A percentile compares a stretch with the other conserved stretches of the same genome.
Evolutionary conservation across 768 basidiomycete genomes (phyloP).

Genomic region (Rhizopogon salebrosus): DNA sequence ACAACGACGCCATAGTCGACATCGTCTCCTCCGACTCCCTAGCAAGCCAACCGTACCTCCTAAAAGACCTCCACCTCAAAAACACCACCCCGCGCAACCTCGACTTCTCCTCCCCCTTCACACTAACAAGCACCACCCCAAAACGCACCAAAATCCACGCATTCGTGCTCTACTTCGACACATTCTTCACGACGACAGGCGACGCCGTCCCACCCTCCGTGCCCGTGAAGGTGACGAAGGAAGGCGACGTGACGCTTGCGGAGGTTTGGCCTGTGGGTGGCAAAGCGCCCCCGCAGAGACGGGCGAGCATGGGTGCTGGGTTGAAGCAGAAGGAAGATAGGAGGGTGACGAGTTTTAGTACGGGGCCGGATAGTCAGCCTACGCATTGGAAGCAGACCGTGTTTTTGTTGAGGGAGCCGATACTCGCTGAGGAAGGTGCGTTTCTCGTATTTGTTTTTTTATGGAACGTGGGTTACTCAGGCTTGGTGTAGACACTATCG

Average conservation of each 20-base stretch:
- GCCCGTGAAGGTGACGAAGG: conserved; percentile 50
- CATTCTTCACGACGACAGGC: conserved; percentile 74
- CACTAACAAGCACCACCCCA: conserved; percentile 54
- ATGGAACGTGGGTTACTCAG: neutral
- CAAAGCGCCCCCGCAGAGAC: conserved; percentile 51
- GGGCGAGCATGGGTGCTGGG: conserved; percentile 48
- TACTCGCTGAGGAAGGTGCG: conserved; percentile 71
- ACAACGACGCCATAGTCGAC: conserved; percentile 82
- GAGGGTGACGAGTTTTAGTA: conserved; percentile 73
- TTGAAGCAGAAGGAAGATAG: conserved; percentile 36
- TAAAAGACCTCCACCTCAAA: conserved; percentile 77
- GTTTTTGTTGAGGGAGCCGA: conserved; percentile 78
- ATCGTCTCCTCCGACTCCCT: conserved; percentile 63
- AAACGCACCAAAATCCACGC: conserved; percentile 65
- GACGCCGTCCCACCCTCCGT: conserved; percentile 47
- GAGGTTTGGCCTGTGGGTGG: conserved; percentile 80
- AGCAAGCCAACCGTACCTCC: conserved; percentile 52
- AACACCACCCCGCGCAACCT: conserved; percentile 65
- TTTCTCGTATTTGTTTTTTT: neutral
- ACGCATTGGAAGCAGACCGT: conserved; percentile 98
- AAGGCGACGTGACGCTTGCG: conserved; percentile 57
- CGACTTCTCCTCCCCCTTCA: conserved; percentile 76
- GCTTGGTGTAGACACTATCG: conserved; percentile 51
- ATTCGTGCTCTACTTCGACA: conserved; percentile 92
- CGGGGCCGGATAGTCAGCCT: conserved; percentile 78